Conservation (phyloP, 2,329 filamentous ascomycete genomes). For the Grosmannia penicillata region DNA sequence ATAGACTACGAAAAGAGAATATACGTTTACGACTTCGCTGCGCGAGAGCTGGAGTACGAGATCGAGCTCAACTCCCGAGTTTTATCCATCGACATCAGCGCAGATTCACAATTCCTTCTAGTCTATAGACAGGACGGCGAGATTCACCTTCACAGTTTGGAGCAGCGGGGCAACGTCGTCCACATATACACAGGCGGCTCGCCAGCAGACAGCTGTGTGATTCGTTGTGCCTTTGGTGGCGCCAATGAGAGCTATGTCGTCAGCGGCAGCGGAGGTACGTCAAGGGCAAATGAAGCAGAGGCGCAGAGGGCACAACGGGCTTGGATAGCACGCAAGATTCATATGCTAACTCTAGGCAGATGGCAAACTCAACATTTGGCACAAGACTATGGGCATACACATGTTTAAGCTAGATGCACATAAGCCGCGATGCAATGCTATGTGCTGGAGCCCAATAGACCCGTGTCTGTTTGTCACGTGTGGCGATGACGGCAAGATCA, state of each 20-base stretch:
- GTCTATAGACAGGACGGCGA: constrained; percentile 68
- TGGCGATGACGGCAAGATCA: constrained; percentile 72
- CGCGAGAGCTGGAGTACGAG: constrained; percentile 60
- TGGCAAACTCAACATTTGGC: constrained; percentile 72
- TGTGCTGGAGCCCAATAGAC: constrained; percentile 77
- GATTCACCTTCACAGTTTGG: constrained; percentile 65
- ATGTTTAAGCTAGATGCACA: constrained; percentile 70
- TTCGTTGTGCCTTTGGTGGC: constrained; percentile 73
- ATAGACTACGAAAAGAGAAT: constrained; percentile 58
- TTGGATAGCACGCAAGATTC: neutral
- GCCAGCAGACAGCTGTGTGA: constrained; percentile 55
- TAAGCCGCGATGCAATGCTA: constrained; percentile 63
- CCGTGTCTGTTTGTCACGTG: constrained; percentile 79
- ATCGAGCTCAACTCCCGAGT: constrained; percentile 54
- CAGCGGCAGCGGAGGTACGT: constrained; percentile 73
- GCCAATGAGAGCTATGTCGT: constrained; percentile 85
- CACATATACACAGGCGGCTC: constrained; percentile 63
- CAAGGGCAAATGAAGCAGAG: too few relatives aligned
- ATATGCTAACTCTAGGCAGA: constrained; percentile 21
- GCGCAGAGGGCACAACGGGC: too few relatives aligned
- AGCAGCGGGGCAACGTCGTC: constrained; percentile 49
- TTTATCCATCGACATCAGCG: constrained; percentile 68
- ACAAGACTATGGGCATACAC: constrained; percentile 63
- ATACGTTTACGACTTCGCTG: constrained; percentile 69
- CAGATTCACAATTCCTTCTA: constrained; percentile 66